Evolutionary conservation across 108 stramenopile genomes (phyloP).

Genomic region (Fistulifera pelliculosa): DNA sequence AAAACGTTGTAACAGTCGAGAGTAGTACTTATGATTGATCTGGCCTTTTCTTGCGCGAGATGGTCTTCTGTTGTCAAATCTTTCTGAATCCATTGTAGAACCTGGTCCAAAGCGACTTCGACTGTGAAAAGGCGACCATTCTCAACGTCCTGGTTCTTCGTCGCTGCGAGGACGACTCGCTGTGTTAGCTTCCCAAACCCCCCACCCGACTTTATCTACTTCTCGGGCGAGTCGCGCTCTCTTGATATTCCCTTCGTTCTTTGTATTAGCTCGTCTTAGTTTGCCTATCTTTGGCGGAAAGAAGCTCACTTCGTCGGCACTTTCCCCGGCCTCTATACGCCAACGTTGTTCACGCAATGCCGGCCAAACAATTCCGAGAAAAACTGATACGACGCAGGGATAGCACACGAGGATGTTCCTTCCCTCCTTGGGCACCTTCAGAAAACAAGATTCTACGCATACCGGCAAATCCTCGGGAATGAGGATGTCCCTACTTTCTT

Average conservation of each 20-base stretch:
- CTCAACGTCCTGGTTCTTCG: too few relatives aligned
- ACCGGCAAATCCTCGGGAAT: too few relatives aligned
- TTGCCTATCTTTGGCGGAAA: slow-evolving; percentile 8
- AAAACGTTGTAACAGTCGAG: slow-evolving; percentile 12
- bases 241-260: slow-evolving; percentile 12
- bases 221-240: slow-evolving; percentile 12
- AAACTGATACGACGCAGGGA: slow-evolving; percentile 19
- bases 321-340: slow-evolving; percentile 19
- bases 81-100: background rate
- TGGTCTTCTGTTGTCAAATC: background rate
- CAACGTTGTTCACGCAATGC: slow-evolving; percentile 18
- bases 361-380: slow-evolving; percentile 41
- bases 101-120: background rate
- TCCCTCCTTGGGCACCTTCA: too few relatives aligned
- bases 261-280: slow-evolving; percentile 1
- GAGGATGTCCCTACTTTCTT: too few relatives aligned
- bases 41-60: background rate
- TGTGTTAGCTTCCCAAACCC: slow-evolving; percentile 26
- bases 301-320: slow-evolving; percentile 11
- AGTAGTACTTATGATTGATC: background rate
- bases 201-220: slow-evolving; percentile 20
- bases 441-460: too few relatives aligned
- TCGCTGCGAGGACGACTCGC: slow-evolving; percentile 14
- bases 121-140: background rate
- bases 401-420: background rate